Evolutionary conservation across 179 eudicot genomes (phyloP).

Genomic region (Silene vulgaris): DNA sequence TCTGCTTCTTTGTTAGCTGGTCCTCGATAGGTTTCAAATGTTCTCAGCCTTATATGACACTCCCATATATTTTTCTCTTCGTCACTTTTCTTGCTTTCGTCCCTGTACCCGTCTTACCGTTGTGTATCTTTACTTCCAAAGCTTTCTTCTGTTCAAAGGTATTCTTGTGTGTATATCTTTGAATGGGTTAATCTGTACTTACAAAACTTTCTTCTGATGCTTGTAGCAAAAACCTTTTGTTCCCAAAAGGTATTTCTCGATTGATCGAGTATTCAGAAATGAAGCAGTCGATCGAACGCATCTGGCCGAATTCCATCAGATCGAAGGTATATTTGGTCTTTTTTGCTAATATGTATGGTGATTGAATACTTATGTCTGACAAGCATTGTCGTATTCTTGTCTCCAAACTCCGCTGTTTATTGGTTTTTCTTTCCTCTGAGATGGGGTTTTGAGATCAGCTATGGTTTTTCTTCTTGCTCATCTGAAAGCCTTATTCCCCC

Average conservation of each 20-base stretch:
- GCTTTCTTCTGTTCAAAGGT: too few species aligned
- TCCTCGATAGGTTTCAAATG: not conserved
- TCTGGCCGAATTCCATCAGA: slow-evolving; percentile 95
- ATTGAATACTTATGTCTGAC: not conserved
- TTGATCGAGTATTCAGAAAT: slow-evolving; percentile 97
- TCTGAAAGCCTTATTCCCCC: not conserved
- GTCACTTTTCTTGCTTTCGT: not conserved
- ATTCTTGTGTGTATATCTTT: too few species aligned
- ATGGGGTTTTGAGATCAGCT: slow-evolving; percentile 6
- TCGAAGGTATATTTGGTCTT: slow-evolving; percentile 58
- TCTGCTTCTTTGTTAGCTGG: not conserved
- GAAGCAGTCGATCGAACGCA: slow-evolving; percentile 98
- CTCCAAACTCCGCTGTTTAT: not conserved
- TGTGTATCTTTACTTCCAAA: not conserved
- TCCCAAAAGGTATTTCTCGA: slow-evolving; percentile 73
- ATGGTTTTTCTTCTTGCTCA: not conserved
- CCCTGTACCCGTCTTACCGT: not conserved
- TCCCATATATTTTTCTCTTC: too few species aligned
- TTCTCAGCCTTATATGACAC: not conserved
- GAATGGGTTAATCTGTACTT: not conserved
- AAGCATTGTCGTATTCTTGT: not conserved
- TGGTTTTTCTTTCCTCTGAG: not conserved
- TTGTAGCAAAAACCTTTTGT: slow-evolving; percentile 61
- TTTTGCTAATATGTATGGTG: too few species aligned
- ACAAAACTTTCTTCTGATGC: slow-evolving; percentile 13